These are phyloP conservation scores for Pedinophyceae sp. DNA, from an alignment of 139 green algal genomes.

Conservation along the genomic window DNA sequence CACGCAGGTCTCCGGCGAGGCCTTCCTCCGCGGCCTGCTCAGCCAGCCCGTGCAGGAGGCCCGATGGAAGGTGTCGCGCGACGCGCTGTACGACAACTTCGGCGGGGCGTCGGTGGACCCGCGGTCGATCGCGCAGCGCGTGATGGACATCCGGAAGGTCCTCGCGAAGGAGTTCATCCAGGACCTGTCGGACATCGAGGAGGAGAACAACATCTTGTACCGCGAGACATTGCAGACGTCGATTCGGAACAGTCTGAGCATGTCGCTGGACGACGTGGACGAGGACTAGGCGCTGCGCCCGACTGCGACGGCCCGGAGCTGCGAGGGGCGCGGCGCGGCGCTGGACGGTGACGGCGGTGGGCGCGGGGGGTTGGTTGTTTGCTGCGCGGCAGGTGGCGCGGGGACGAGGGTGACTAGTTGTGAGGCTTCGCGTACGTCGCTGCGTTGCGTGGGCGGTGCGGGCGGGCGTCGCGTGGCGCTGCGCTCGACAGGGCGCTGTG, in stretches of 20 bases:
- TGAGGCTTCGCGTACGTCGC: no score
- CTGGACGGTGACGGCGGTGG: no score
- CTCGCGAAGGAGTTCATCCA: constrained; percentile 61
- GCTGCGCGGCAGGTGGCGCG: no score
- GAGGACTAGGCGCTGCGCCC: no score
- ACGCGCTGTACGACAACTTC: constrained; percentile 36
- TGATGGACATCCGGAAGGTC: constrained; percentile 40
- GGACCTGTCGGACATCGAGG: constrained; percentile 29
- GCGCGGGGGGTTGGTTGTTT: no score
- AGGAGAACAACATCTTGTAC: not conserved
- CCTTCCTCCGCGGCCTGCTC: constrained; percentile 36
- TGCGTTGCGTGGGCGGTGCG: no score
- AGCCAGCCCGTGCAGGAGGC: not conserved
- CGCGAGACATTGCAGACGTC: not conserved
- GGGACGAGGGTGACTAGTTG: no score
- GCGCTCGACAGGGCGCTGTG: no score
- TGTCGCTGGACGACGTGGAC: not conserved
- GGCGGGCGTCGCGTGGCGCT: no score
- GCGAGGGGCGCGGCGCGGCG: no score
- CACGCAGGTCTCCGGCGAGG: constrained; percentile 48
- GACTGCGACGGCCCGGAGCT: no score
- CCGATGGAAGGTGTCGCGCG: not conserved
- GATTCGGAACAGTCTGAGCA: not conserved
- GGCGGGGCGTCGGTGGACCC: constrained; percentile 45
- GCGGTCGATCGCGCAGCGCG: constrained; percentile 57